Percentiles rank a stretch among this genome's conserved stretches.
These are phyloP conservation scores for Exserohilum turcica DNA, from an alignment of 2,329 filamentous ascomycete genomes.

Conservation along the genomic window DNA sequence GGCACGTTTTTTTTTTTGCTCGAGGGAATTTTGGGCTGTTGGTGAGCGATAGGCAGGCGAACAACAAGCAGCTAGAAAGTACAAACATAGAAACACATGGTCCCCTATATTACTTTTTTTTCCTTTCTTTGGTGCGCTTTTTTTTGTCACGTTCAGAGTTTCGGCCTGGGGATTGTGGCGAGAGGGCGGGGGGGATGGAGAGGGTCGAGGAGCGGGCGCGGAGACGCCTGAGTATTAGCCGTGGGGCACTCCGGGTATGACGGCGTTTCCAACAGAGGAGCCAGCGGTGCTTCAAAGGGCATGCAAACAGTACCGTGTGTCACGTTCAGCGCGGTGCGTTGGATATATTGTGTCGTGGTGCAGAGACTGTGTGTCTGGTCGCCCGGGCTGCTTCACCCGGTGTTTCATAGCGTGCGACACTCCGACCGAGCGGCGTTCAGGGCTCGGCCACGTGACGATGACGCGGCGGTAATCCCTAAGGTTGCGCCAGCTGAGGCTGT, in stretches of 20 bases:
- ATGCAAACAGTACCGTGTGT: background rate
- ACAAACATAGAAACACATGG: too few relatives aligned
- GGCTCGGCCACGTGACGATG: conserved; percentile 17
- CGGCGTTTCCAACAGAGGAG: too few relatives aligned
- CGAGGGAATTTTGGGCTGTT: too few relatives aligned
- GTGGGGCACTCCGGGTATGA: too few relatives aligned
- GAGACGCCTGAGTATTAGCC: too few relatives aligned
- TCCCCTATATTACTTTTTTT: too few relatives aligned
- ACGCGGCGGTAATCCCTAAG: conserved; percentile 13
- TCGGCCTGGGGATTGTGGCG: too few relatives aligned
- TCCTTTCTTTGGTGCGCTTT: background rate
- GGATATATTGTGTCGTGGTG: background rate
- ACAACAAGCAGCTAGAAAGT: too few relatives aligned
- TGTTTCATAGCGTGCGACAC: conserved; percentile 17
- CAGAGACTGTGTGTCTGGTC: background rate
- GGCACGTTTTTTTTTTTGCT: too few relatives aligned
- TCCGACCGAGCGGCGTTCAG: conserved; percentile 9
- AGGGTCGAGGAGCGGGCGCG: too few relatives aligned
- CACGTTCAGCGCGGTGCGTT: background rate
- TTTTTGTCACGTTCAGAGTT: background rate
- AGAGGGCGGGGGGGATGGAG: too few relatives aligned
- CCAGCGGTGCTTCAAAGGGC: background rate
- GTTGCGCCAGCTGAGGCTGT: conserved; percentile 14
- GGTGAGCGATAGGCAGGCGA: too few relatives aligned
- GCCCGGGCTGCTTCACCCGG: conserved; percentile 2